Evolutionary conservation across 495 filamentous ascomycete species (phyloP).

Genomic region (Jackrogersella multiformis): DNA sequence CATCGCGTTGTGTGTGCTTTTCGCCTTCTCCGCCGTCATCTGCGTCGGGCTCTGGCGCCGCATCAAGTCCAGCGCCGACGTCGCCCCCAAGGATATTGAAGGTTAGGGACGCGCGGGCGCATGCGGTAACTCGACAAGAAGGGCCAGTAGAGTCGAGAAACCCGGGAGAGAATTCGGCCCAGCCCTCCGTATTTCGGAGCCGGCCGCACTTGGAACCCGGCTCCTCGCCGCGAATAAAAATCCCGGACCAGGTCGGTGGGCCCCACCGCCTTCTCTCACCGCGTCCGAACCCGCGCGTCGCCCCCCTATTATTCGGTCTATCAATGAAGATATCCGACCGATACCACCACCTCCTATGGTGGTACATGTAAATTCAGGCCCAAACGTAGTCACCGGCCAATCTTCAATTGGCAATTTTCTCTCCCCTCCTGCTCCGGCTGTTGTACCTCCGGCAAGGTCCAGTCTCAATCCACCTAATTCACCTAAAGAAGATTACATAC

Average conservation of each 20-base stretch:
- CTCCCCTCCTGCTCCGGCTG: constrained; percentile 9
- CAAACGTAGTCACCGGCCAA: constrained; percentile 21
- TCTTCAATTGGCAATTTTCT: neutral
- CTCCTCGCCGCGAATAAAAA: constrained; percentile 31
- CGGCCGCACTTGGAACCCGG: constrained; percentile 43
- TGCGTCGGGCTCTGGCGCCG: constrained; percentile 66
- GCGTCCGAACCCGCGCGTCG: constrained; percentile 37
- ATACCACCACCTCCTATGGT: constrained; percentile 26
- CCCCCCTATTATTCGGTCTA: constrained; percentile 31
- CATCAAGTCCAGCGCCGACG: constrained; percentile 22
- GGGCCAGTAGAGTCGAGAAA: constrained; percentile 13
- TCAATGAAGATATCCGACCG: constrained; percentile 30
- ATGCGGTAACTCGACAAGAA: constrained; percentile 32
- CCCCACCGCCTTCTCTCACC: constrained; percentile 31
- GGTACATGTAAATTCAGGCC: constrained; percentile 27
- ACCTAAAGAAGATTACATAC: constrained; percentile 40
- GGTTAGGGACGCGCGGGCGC: constrained; percentile 58
- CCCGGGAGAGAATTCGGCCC: neutral
- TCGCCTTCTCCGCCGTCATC: constrained; percentile 70
- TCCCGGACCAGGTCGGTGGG: constrained; percentile 24
- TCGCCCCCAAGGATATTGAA: constrained; percentile 51
- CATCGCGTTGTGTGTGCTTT: constrained; percentile 83
- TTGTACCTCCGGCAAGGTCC: neutral
- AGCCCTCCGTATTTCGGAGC: constrained; percentile 36
- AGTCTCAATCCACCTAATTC: constrained; percentile 9